Percentiles rank a stretch among this genome's conserved stretches.
phyloP scores from a whole-genome alignment of 148 eudicot species.

The Rhododendron henanense region DNA sequence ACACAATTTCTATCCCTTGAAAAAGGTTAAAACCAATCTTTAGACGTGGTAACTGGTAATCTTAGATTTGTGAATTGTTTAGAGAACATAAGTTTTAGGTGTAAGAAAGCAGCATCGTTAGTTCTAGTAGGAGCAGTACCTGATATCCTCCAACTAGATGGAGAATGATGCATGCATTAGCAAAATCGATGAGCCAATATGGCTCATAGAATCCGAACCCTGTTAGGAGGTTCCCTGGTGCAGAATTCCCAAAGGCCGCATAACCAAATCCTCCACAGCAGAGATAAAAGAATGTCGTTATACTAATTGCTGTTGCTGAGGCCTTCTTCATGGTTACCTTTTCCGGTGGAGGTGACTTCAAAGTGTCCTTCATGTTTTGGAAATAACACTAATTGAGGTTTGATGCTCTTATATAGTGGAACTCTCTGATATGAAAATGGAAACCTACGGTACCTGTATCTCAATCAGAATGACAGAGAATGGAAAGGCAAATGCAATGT shows the following conservation, averaged over 20 bases:
- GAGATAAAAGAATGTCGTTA: slow-evolving; percentile 64
- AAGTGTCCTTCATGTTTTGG: slow-evolving; percentile 35
- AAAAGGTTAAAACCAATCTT: background rate
- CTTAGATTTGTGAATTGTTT: background rate
- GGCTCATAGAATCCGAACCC: slow-evolving; percentile 72
- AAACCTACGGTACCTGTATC: slow-evolving; percentile 27
- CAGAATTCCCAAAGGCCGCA: slow-evolving; percentile 65
- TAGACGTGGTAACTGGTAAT: background rate
- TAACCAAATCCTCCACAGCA: slow-evolving; percentile 68
- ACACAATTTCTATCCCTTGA: background rate
- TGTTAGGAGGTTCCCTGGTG: slow-evolving; percentile 68
- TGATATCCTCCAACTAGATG: slow-evolving; percentile 78
- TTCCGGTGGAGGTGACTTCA: slow-evolving; percentile 58
- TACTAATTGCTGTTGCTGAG: slow-evolving; percentile 30
- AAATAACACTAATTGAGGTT: background rate
- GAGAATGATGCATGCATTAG: slow-evolving; percentile 60
- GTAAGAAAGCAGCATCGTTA: background rate
- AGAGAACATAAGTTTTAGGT: background rate
- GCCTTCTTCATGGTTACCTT: slow-evolving; percentile 64
- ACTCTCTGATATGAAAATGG: background rate
- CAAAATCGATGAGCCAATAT: slow-evolving; percentile 61
- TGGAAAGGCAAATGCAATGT: slow-evolving; percentile 60
- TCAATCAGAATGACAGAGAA: slow-evolving; percentile 41
- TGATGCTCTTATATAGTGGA: background rate
- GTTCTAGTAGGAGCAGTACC: slow-evolving; percentile 28